Base-by-base conservation (phyloP, 345 rosid genomes). In the Ceriops decandra region DNA sequence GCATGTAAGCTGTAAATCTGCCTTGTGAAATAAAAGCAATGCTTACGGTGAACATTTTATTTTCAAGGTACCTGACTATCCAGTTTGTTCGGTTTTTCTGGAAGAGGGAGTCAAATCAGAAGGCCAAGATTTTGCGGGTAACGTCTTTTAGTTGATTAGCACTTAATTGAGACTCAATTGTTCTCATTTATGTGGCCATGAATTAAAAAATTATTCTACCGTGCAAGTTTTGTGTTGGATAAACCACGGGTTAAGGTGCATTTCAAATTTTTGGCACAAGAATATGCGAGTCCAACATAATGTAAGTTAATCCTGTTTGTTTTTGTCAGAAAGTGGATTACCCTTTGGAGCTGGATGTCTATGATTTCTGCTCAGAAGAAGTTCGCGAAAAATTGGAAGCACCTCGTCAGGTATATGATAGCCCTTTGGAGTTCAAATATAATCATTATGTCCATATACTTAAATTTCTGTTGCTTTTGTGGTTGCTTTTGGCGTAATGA, bases 61-160 rank as follows among this genome's bases (percentile, higher is more conserved):
- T 72, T 72, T 70, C 68, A 76, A 95, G 99, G 89, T 95, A 95
- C 80, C 76, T 90, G 81, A 92, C 98, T n/a, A 83, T 95, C 81
- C 99, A 95, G 82, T 92, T 95, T 82, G 98, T 95, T 63, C 95
- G 96, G 0, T 95, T 95, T 83, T 95, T 95, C 90, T 95, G 98
- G 99, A 95, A 92, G 85, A 86, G 99, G 77, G 99, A 95, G 72
- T 88, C 95, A 57, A 95, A 92, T 83, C 98, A 92, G 82, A 95
- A 95, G 78, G 99, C 98, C 63, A 95, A 95, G 82, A 95, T 95
- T 75, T 83, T 95, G 69, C 83, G 97, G 88, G 99, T 95, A 83
- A 38, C 63, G n/a, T 57, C 52, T 60, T 68, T 59, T n/a, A 60
- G 72, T 54, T 60, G 49, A 32, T 2, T 62, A 52, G 15, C 52